Base-by-base conservation (phyloP, 257 asterid species). In the Solanum sejunctum region DNA sequence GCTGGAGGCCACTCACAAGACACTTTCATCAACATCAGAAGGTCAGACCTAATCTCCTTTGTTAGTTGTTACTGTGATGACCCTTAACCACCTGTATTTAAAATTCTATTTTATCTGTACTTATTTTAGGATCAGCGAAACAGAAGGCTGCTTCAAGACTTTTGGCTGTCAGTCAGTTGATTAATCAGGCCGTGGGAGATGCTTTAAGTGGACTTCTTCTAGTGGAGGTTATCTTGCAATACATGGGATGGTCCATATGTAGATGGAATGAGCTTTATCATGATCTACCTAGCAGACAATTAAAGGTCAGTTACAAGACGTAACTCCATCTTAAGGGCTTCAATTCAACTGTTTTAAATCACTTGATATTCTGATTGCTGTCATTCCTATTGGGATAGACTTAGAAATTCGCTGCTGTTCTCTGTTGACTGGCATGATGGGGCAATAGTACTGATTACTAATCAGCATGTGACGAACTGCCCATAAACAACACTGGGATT, bases 101-200 rank as follows among this genome's bases (percentile, higher is more conserved):
- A 70, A n/a, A 20, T 60, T 20, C 28, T 79, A 67, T 70, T 17
- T 66, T 61, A 78, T 79, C 26, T 66, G 32, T 56, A 82, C 54
- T 80, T 89, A 82, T 87, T 88, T 83, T 89, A 95, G 98, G 90
- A 88, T 92, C 98, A 7, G 96, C 88, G 81, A 90, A 91, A 86
- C 94, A 93, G 70, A 90, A 88, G 89, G 97, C 98, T 84, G 97
- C 92, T 89, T 86, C 85, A 90, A 93, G 97, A 90, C 92, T 97
- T 87, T 85, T 95, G 92, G 97, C 98, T 52, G 91, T 89, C 80
- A 92, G 95, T 91, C 92, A 89, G 87, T 86, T 97, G 87, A 93
- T 95, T 84, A 97, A 97, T 92, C 99, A 97, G 86, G 98, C 99
- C 15, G 97, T 94, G 77, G 98, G 98, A 71, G 99, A 97, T 28